phyloP scores from a whole-genome alignment of 345 rosid genomes.

The Lumnitzera littorea region DNA sequence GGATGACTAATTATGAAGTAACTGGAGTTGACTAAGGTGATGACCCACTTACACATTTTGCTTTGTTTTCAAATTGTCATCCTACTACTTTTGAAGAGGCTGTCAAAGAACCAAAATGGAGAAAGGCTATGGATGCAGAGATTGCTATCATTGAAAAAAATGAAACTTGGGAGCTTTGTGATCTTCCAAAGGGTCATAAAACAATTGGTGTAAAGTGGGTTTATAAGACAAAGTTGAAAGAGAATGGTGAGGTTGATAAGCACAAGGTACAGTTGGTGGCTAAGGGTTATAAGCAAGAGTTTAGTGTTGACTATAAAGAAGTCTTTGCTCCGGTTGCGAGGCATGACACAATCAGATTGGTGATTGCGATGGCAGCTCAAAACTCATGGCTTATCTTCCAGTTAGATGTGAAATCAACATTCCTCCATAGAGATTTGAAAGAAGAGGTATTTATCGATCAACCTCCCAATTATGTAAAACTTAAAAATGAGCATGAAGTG shows the following conservation, averaged over 20 bases:
- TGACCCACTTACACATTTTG: background rate
- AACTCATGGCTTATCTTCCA: background rate
- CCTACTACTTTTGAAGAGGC: background rate
- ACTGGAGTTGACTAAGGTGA: background rate
- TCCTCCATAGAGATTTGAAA: background rate
- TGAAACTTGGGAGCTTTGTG: background rate
- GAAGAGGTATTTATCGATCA: conserved; percentile 4
- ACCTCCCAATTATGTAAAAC: background rate
- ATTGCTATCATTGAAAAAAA: background rate
- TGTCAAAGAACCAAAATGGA: background rate
- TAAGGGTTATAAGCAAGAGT: background rate
- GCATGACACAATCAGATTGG: too few species aligned
- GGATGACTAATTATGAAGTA: background rate
- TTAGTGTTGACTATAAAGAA: background rate
- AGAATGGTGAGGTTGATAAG: background rate
- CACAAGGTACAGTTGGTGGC: background rate
- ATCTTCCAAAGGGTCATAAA: background rate
- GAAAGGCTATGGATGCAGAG: conserved; percentile 1
- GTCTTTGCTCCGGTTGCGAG: too few species aligned
- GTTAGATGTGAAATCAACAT: background rate
- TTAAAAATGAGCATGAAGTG: background rate
- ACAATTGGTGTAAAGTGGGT: conserved; percentile 4
- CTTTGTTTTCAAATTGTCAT: background rate
- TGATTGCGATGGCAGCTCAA: too few species aligned
- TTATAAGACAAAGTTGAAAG: conserved; percentile 1